These are phyloP conservation scores for Irpex sp. DNA, from an alignment of 1,284 basidiomycete species.

Conservation along the genomic window DNA sequence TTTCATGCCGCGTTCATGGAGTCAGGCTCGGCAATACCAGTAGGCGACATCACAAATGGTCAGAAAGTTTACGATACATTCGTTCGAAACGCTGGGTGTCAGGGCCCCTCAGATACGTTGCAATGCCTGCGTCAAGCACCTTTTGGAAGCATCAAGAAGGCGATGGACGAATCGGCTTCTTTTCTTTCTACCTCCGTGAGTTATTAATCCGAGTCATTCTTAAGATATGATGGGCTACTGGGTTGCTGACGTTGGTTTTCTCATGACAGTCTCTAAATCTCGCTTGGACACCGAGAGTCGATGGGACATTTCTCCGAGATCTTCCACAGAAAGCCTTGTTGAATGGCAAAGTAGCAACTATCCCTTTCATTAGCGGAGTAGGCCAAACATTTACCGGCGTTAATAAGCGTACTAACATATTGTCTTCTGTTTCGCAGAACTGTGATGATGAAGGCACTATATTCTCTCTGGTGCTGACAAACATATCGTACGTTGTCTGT, in stretches of 20 bases:
- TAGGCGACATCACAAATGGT: conserved; percentile 35
- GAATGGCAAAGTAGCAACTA: conserved; percentile 34
- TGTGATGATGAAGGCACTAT: conserved; percentile 63
- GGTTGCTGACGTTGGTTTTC: background rate
- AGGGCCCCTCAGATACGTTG: conserved; percentile 39
- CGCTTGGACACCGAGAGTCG: conserved; percentile 46
- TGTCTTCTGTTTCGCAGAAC: conserved; percentile 25
- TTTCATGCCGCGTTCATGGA: conserved; percentile 45
- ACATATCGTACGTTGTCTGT: conserved; percentile 52
- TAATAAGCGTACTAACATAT: background rate
- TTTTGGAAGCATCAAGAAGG: conserved; percentile 17
- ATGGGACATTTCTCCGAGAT: conserved; percentile 43
- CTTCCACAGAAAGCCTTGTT: conserved; percentile 31
- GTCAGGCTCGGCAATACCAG: conserved; percentile 42
- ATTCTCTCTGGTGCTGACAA: conserved; percentile 53
- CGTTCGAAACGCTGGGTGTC: conserved; percentile 39
- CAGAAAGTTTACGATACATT: conserved; percentile 43
- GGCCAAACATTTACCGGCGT: background rate
- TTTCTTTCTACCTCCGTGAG: conserved; percentile 31
- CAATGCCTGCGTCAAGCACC: conserved; percentile 45
- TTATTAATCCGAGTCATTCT: no score
- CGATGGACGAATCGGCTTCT: background rate
- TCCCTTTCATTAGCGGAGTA: conserved; percentile 39
- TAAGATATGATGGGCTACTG: background rate
- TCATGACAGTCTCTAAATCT: conserved; percentile 25